phyloP scores from a whole-genome alignment of 768 basidiomycete genomes.

The Kwoniella heveanensis region DNA sequence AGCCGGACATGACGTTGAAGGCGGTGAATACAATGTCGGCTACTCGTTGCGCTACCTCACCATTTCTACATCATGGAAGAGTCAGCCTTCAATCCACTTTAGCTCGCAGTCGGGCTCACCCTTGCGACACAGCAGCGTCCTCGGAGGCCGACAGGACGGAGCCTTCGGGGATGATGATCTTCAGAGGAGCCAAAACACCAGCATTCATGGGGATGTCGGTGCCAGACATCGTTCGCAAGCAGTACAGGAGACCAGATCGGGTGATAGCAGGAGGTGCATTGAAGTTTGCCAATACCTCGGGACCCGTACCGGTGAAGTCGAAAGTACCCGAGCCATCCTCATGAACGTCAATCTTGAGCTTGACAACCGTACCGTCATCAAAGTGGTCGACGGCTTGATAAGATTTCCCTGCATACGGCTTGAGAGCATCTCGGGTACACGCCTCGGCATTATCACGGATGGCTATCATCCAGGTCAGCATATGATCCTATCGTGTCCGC shows the following conservation, averaged over 20 bases:
- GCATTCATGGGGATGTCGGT: conserved; percentile 50
- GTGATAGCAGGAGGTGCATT: conserved; percentile 49
- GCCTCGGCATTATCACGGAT: conserved; percentile 85
- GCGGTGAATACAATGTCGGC: conserved; percentile 92
- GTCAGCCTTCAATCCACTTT: no score
- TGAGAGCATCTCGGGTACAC: conserved; percentile 77
- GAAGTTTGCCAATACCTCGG: conserved; percentile 41
- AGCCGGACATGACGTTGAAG: conserved; percentile 62
- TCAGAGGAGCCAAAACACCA: conserved; percentile 36
- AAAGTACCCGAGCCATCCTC: conserved; percentile 74
- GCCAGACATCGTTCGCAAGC: conserved; percentile 40
- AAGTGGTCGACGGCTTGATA: conserved; percentile 70
- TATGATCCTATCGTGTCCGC: no score
- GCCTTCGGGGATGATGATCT: conserved; percentile 76
- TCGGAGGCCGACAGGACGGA: conserved; percentile 77
- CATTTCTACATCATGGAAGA: conserved; percentile 15
- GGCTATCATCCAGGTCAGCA: conserved; percentile 4
- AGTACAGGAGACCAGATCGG: conserved; percentile 51
- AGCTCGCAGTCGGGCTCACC: conserved; percentile 14
- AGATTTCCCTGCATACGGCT: conserved; percentile 63
- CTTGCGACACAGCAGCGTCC: conserved; percentile 74
- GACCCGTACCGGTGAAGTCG: conserved; percentile 66
- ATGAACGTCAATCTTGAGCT: conserved; percentile 74
- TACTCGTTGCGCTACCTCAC: conserved; percentile 76
- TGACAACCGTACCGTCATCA: conserved; percentile 55